These are phyloP conservation scores for Metschnikowia drakensbergensis DNA, from an alignment of 805 yeast species.

Conservation along the genomic window DNA sequence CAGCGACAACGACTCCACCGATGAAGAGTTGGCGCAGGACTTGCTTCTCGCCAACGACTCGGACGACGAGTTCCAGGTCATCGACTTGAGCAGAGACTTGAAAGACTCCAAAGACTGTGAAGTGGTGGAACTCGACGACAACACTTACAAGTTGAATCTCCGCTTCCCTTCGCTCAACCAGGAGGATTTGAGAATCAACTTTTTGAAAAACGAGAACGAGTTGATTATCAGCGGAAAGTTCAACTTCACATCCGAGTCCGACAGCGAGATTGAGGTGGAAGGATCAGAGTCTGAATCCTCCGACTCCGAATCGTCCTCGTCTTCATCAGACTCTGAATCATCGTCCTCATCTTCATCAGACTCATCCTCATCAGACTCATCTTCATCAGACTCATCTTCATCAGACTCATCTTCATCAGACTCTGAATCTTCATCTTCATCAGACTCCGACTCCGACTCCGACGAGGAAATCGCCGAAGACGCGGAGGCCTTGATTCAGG, in stretches of 20 bases:
- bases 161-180: slow-evolving; percentile 40
- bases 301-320: slow-evolving; percentile 12
- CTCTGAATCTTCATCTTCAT: slow-evolving; percentile 11
- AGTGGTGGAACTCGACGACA: slow-evolving; percentile 35
- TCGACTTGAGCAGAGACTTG: slow-evolving; percentile 41
- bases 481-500: slow-evolving; percentile 34
- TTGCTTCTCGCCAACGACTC: slow-evolving; percentile 16
- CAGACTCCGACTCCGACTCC: slow-evolving; percentile 15
- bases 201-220: slow-evolving; percentile 39
- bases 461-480: slow-evolving; percentile 40
- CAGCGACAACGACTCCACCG: slow-evolving; percentile 35
- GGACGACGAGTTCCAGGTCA: slow-evolving; percentile 20
- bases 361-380: slow-evolving; percentile 3
- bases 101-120: slow-evolving; percentile 43
- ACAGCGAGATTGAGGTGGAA: slow-evolving; percentile 21
- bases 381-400: slow-evolving; percentile 15
- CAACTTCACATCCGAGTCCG: slow-evolving; percentile 26
- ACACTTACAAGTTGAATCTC: slow-evolving; percentile 37
- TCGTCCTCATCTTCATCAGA: slow-evolving; percentile 13
- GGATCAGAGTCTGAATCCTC: slow-evolving; percentile 12
- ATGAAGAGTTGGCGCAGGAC: slow-evolving; percentile 27
- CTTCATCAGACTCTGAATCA: slow-evolving; percentile 15
- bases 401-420: slow-evolving; percentile 16
- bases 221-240: slow-evolving; percentile 39
- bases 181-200: slow-evolving; percentile 39